Conservation (phyloP, 2,329 filamentous ascomycete genomes). For the Pleurostoma richardsiae region DNA sequence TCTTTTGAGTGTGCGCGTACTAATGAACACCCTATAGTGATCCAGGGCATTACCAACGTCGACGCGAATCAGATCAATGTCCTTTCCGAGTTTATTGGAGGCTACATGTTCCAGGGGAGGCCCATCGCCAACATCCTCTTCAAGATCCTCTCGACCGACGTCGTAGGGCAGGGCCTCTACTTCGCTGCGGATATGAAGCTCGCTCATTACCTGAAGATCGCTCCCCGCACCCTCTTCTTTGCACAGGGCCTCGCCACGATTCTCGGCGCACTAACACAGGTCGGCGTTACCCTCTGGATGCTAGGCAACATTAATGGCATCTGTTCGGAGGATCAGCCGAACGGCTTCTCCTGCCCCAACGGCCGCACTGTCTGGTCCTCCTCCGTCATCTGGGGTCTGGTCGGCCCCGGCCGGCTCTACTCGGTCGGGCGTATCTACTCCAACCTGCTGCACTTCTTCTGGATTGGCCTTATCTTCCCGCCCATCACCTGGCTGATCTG, state of each 20-base stretch:
- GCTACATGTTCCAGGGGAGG: constrained; percentile 38
- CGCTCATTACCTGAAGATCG: constrained; percentile 45
- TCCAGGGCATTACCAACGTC: constrained; percentile 42
- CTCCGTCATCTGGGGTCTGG: constrained; percentile 44
- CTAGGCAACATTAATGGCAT: constrained; percentile 31
- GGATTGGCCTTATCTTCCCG: constrained; percentile 36
- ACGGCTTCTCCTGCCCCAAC: constrained; percentile 42
- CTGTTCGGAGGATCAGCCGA: constrained; percentile 31
- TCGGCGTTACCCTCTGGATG: constrained; percentile 25
- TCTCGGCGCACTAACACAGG: constrained; percentile 38
- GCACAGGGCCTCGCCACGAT: constrained; percentile 42
- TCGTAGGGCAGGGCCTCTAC: constrained; percentile 35
- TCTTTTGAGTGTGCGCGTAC: too few relatives aligned
- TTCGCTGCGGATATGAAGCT: constrained; percentile 46
- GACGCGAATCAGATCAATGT: constrained; percentile 42
- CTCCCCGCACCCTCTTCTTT: constrained; percentile 39
- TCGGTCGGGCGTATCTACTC: constrained; percentile 40
- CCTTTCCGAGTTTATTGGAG: constrained; percentile 41
- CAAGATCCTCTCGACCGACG: constrained; percentile 34
- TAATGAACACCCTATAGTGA: constrained; percentile 13
- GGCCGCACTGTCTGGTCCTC: constrained; percentile 43
- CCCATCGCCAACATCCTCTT: constrained; percentile 42
- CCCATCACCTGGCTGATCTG: constrained; percentile 33
- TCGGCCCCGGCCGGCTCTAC: constrained; percentile 44
- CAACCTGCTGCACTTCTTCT: constrained; percentile 43